A percentile compares a stretch with the other conserved stretches of the same genome.
These are phyloP conservation scores for Amanita subjunquillea DNA, from an alignment of 768 basidiomycete species.

Conservation along the genomic window DNA sequence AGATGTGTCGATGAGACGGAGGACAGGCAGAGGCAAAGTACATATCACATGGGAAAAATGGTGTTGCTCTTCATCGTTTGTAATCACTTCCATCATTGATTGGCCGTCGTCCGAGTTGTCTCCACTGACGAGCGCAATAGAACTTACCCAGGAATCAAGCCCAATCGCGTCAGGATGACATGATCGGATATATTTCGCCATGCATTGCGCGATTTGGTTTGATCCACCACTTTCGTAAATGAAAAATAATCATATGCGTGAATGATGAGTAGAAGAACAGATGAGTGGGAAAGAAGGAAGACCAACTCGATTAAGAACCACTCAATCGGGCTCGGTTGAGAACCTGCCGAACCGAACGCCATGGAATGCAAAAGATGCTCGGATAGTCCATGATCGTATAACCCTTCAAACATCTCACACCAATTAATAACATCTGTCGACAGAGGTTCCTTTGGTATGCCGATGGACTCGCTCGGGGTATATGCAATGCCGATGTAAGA, in stretches of 20 bases:
- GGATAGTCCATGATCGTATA: slow-evolving; percentile 22
- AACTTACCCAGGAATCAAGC: not conserved
- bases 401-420: slow-evolving; percentile 21
- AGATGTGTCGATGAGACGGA: slow-evolving; percentile 19
- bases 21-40: slow-evolving; percentile 19
- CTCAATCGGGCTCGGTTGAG: not conserved
- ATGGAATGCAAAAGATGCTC: slow-evolving; percentile 19
- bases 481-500: slow-evolving; percentile 10
- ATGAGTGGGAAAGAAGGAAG: too few species aligned
- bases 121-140: not conserved
- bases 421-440: slow-evolving; percentile 19
- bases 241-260: too few species aligned
- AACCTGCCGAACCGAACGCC: slow-evolving; percentile 8
- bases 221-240: not conserved
- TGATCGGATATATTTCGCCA: not conserved
- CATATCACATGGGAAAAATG: slow-evolving; percentile 18
- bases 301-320: not conserved
- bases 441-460: slow-evolving; percentile 5
- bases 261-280: not conserved
- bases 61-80: not conserved
- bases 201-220: not conserved
- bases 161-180: not conserved
- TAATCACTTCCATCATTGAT: not conserved
- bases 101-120: not conserved
- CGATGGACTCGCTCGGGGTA: not conserved